These are phyloP conservation scores for Cryomyces antarcticus DNA, from an alignment of 495 filamentous ascomycete genomes.

Conservation along the genomic window DNA sequence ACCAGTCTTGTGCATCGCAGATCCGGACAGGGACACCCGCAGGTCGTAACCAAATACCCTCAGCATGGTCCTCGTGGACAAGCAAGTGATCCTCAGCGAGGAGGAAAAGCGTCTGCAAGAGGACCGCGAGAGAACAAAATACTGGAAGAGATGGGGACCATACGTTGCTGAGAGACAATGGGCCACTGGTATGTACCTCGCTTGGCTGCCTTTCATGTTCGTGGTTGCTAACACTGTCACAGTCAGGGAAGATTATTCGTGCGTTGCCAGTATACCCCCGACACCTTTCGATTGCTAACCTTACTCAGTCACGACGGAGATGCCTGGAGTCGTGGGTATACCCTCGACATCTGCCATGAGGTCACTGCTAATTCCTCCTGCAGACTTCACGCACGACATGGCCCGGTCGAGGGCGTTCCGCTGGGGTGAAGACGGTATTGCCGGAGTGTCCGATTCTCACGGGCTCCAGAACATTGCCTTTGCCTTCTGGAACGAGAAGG, in stretches of 20 bases:
- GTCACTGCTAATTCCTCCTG: background rate
- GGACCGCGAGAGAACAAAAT: slow-evolving; percentile 55
- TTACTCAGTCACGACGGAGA: slow-evolving; percentile 48
- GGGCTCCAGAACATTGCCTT: slow-evolving; percentile 81
- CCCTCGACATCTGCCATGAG: background rate
- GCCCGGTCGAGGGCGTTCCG: slow-evolving; percentile 70
- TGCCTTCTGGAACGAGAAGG: slow-evolving; percentile 93
- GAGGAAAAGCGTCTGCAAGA: slow-evolving; percentile 81
- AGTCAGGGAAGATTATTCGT: slow-evolving; percentile 94
- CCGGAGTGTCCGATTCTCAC: slow-evolving; percentile 83
- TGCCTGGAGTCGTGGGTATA: slow-evolving; percentile 75
- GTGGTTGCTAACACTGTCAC: slow-evolving; percentile 7
- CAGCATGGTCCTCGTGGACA: slow-evolving; percentile 74
- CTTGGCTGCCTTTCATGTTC: background rate
- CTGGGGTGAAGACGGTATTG: slow-evolving; percentile 96
- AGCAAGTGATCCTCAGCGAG: slow-evolving; percentile 60
- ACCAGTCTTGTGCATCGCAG: too few relatives aligned
- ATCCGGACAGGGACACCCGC: too few relatives aligned
- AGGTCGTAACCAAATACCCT: too few relatives aligned
- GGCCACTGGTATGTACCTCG: slow-evolving; percentile 48
- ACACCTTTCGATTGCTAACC: slow-evolving; percentile 3
- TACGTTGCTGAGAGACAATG: slow-evolving; percentile 67
- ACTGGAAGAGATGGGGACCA: slow-evolving; percentile 92
- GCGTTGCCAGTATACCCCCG: slow-evolving; percentile 17
- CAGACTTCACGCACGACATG: slow-evolving; percentile 86